These are phyloP conservation scores for Tricholoma furcatifolium DNA, from an alignment of 768 basidiomycete species.

Conservation along the genomic window DNA sequence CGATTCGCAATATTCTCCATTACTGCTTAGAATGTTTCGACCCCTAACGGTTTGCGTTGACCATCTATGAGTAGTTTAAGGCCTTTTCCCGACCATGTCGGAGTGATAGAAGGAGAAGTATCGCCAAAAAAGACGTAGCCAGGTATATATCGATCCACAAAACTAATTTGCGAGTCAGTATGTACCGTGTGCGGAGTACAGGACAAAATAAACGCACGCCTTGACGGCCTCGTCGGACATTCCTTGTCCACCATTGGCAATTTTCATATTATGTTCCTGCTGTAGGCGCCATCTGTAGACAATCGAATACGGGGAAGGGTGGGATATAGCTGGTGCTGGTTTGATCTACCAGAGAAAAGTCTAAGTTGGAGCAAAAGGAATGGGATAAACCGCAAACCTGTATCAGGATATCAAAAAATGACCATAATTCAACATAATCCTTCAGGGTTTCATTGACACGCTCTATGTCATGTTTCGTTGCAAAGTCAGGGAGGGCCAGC, in stretches of 20 bases:
- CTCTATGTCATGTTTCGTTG: slow-evolving; percentile 51
- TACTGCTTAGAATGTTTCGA: slow-evolving; percentile 36
- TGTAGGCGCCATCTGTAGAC: slow-evolving; percentile 88
- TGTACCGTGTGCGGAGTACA: slow-evolving; percentile 2
- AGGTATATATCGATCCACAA: slow-evolving; percentile 92
- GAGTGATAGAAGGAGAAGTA: slow-evolving; percentile 22
- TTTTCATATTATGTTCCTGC: slow-evolving; percentile 90
- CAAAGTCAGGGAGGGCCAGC: slow-evolving; percentile 35
- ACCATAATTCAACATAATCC: slow-evolving; percentile 68
- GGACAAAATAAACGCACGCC: slow-evolving; percentile 44
- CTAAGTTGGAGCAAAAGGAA: not conserved
- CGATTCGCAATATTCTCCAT: not conserved
- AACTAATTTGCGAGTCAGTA: slow-evolving; percentile 40
- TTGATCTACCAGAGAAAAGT: slow-evolving; percentile 15
- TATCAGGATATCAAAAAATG: slow-evolving; percentile 68
- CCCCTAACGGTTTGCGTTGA: slow-evolving; percentile 44
- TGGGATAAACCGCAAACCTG: slow-evolving; percentile 48
- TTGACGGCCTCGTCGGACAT: slow-evolving; percentile 81
- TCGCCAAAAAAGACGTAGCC: slow-evolving; percentile 87
- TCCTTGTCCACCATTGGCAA: slow-evolving; percentile 77
- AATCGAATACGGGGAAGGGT: slow-evolving; percentile 40
- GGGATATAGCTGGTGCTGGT: slow-evolving; percentile 20
- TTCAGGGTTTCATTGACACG: slow-evolving; percentile 63
- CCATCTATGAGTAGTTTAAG: slow-evolving; percentile 56
- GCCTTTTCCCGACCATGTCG: slow-evolving; percentile 39